Conservation (phyloP, 1,284 basidiomycete genomes). For the Thelephora terrestris region DNA sequence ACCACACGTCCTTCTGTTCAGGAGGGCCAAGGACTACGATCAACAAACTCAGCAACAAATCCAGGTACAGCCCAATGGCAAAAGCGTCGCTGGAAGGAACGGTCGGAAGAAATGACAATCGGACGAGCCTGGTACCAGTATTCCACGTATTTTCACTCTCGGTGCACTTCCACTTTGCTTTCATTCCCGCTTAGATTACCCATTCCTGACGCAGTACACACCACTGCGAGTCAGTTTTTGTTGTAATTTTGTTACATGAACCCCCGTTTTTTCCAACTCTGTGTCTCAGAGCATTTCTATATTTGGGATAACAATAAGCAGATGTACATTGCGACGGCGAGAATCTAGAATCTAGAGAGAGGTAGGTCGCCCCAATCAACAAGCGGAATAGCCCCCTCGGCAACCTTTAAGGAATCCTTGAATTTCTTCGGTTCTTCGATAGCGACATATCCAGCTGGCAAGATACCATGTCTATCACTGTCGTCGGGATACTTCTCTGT, state of each 20-base stretch:
- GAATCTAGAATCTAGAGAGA: conserved; percentile 30
- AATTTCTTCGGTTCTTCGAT: conserved; percentile 67
- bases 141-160: neutral
- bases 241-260: neutral
- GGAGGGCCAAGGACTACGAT: conserved; percentile 57
- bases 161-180: neutral
- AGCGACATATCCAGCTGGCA: conserved; percentile 43
- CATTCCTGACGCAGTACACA: neutral
- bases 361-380: conserved; percentile 64
- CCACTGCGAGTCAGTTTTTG: neutral
- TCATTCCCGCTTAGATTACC: neutral
- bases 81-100: conserved; percentile 13
- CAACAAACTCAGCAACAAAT: conserved; percentile 15
- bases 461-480: conserved; percentile 37
- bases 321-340: neutral
- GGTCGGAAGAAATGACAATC: conserved; percentile 21
- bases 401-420: conserved; percentile 49
- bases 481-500: conserved; percentile 40
- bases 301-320: neutral
- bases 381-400: conserved; percentile 45
- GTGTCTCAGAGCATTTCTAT: too few relatives aligned
- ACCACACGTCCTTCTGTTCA: conserved; percentile 77
- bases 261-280: too few relatives aligned
- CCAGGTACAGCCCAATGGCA: conserved; percentile 10
- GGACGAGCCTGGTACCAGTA: too few relatives aligned